Evolutionary conservation across 208 protist genomes (phyloP), one percentile per base, ranked within the genome.

Genomic region (Trypanosoma mega): DNA sequence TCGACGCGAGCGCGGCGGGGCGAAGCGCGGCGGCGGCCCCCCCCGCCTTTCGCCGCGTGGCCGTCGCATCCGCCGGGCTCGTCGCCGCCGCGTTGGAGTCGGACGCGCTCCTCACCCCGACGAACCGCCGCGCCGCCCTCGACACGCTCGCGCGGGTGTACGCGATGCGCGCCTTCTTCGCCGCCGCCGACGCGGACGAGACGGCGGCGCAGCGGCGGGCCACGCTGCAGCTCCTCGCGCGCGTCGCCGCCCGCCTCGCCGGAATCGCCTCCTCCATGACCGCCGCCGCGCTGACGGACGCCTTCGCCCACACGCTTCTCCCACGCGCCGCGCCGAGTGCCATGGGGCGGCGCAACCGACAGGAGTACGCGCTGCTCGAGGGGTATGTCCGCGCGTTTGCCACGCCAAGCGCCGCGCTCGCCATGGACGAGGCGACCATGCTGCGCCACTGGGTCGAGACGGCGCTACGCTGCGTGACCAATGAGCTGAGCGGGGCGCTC

Each of bases 371-470:
- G 18, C 60, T 72, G 11, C 68, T 87, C 18, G 87, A 93, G 76
- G 87, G 63, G 5, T 90, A 91, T 57, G 45, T 94, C 30, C 66
- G 77, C 14, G 16, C 79, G 36, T 70, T 91, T 66, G 57, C 87
- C 16, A 82, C 76, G 20, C 52, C 76, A 24, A 74, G 63, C 27
- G 78, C 82, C 11, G 81, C 82, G 12, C 75, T 80, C 46, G 76
- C 70, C 3, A 59, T 94, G 34, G 49, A 71, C 9, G 79, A 89
- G 8, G 79, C 71, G 21, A 52, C 66, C 12, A 69, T 94, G 71
- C 58, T 91, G 23, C 50, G 65, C 18, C 68, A 87, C 73, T 93
- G 87, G 87, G 76, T 82, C 0, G 78, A 87, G 30, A 63, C 80
- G 8, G 69, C 80, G 5, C 44, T 81, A 49, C 66, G 74, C 37